Conservation (phyloP, 163 green algal species). For the Volvox carteri region DNA sequence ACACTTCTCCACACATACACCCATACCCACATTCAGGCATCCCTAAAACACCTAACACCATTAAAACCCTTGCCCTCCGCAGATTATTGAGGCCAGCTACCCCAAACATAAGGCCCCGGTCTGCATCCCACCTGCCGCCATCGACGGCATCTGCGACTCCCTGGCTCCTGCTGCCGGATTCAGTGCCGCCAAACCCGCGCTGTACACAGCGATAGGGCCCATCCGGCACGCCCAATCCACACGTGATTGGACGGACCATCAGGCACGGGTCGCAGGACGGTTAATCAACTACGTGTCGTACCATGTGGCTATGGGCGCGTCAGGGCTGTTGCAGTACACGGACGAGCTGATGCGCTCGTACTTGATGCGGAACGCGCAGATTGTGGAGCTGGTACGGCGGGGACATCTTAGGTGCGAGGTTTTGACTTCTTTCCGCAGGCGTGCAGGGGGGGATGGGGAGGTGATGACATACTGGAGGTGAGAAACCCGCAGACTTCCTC, state of each 20-base stretch:
- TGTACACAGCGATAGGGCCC: constrained; percentile 20
- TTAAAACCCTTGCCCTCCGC: not conserved
- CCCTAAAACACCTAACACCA: too few relatives aligned
- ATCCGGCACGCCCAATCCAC: not conserved
- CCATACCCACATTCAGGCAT: too few relatives aligned
- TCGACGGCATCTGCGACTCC: not conserved
- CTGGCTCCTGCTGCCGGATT: not conserved
- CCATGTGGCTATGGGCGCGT: constrained; percentile 29
- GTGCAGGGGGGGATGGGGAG: not conserved
- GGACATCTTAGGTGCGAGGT: not conserved
- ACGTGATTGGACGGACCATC: not conserved
- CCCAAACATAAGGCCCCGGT: constrained; percentile 22
- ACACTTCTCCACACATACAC: too few relatives aligned
- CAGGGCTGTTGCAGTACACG: constrained; percentile 41
- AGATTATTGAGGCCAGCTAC: constrained; percentile 25
- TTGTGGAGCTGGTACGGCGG: constrained; percentile 6
- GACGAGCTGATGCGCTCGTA: constrained; percentile 9
- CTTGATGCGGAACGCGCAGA: not conserved
- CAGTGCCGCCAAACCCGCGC: constrained; percentile 11
- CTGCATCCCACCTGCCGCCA: constrained; percentile 10
- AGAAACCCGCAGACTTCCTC: too few relatives aligned
- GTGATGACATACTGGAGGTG: not conserved
- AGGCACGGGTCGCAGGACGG: not conserved
- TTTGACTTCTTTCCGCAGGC: not conserved
- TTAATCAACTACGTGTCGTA: constrained; percentile 37